These are phyloP conservation scores for Colletotrichum chlorophyti DNA, from an alignment of 2,329 filamentous ascomycete genomes.

Conservation along the genomic window DNA sequence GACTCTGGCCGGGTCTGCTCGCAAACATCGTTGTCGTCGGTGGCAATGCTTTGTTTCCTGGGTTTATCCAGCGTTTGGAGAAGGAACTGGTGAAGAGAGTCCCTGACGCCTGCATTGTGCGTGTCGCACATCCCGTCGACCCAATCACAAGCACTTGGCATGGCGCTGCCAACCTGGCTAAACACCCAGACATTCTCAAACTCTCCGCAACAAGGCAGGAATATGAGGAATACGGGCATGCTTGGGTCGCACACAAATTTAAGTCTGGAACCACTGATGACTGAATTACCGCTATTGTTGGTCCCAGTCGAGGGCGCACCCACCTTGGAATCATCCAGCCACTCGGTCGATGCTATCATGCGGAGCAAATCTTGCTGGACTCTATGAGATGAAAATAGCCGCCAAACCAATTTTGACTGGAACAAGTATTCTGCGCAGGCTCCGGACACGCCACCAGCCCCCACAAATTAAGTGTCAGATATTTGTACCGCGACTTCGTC, in stretches of 20 bases:
- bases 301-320: neutral
- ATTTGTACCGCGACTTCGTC: too few species aligned
- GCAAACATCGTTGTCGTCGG: conserved; percentile 91
- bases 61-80: conserved; percentile 82
- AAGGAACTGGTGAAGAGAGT: conserved; percentile 75
- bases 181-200: conserved; percentile 69
- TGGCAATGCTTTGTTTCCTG: conserved; percentile 80
- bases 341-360: too few species aligned
- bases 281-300: conserved; percentile 2
- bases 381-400: neutral
- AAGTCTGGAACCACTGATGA: conserved; percentile 40
- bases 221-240: conserved; percentile 84
- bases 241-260: conserved; percentile 79
- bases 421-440: neutral
- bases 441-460: neutral
- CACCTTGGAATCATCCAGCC: neutral
- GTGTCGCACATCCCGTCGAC: conserved; percentile 73
- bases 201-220: conserved; percentile 85
- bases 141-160: conserved; percentile 85
- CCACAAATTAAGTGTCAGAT: neutral
- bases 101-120: conserved; percentile 78
- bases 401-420: neutral
- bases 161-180: conserved; percentile 81
- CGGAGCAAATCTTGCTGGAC: too few species aligned
- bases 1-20: conserved; percentile 81